Conservation (phyloP, 495 filamentous ascomycete genomes). For the Tuber microsphaerosporum region DNA sequence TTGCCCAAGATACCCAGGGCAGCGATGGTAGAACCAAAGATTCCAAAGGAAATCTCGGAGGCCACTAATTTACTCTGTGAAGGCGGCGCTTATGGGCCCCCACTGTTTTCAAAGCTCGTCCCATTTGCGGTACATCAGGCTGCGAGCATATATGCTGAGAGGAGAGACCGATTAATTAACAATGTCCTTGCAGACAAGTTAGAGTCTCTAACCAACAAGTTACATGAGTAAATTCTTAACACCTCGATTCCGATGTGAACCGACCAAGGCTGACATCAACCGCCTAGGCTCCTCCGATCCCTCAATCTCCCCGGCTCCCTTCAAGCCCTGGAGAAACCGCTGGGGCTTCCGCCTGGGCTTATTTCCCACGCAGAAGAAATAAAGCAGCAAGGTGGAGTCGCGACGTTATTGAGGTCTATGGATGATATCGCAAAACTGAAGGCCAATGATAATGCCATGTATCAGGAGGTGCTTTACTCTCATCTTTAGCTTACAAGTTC, state of each 20-base stretch:
- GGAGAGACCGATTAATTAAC: slow-evolving; percentile 80
- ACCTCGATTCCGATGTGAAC: neutral
- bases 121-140: slow-evolving; percentile 94
- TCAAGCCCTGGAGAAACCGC: slow-evolving; percentile 88
- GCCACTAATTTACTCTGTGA: slow-evolving; percentile 73
- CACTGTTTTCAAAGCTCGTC: slow-evolving; percentile 83
- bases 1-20: slow-evolving; percentile 78
- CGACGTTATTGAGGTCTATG: slow-evolving; percentile 65
- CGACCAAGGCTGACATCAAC: slow-evolving; percentile 19
- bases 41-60: slow-evolving; percentile 75
- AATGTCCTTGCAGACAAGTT: slow-evolving; percentile 76
- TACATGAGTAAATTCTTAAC: slow-evolving; percentile 57
- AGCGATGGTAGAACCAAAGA: slow-evolving; percentile 72
- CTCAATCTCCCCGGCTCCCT: slow-evolving; percentile 87
- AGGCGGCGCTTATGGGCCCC: slow-evolving; percentile 68
- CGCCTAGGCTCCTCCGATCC: slow-evolving; percentile 56
- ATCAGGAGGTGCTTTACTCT: slow-evolving; percentile 52
- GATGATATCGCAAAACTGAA: slow-evolving; percentile 83
- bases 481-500: neutral
- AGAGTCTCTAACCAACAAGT: slow-evolving; percentile 68
- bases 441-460: slow-evolving; percentile 62
- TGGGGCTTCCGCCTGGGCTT: slow-evolving; percentile 78
- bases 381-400: slow-evolving; percentile 79
- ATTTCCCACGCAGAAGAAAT: slow-evolving; percentile 91
- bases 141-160: slow-evolving; percentile 88